A percentile compares a stretch with the other conserved stretches of the same genome.
Conservation (phyloP, 768 basidiomycete species). For the Tephrocybe sp. region DNA sequence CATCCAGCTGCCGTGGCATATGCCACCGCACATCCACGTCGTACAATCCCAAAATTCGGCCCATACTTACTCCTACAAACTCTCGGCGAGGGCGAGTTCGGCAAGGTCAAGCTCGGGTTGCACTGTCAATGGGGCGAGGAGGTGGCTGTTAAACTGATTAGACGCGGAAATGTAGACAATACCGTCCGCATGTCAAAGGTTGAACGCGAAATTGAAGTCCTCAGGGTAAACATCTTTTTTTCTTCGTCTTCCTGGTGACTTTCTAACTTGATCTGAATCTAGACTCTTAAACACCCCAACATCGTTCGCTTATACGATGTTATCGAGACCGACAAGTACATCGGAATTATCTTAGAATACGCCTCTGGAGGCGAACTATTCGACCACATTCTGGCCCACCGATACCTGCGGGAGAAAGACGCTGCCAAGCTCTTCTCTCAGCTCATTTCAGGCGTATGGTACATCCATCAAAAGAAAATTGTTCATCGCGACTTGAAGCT, state of each 20-base stretch:
- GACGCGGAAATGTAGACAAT: constrained; percentile 88
- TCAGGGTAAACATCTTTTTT: constrained; percentile 61
- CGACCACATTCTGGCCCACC: constrained; percentile 97
- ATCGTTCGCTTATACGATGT: constrained; percentile 98
- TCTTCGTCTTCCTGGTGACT: neutral
- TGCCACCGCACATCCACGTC: constrained; percentile 74
- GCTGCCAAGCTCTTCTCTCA: constrained; percentile 96
- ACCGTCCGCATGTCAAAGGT: constrained; percentile 90
- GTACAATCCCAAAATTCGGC: constrained; percentile 92
- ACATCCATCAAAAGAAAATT: constrained; percentile 98
- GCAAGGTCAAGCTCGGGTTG: constrained; percentile 97
- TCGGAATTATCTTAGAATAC: constrained; percentile 98
- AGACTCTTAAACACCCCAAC: constrained; percentile 96
- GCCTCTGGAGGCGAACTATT: constrained; percentile 98
- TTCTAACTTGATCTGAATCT: constrained; percentile 18
- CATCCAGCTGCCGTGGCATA: constrained; percentile 87
- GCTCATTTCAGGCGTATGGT: constrained; percentile 97
- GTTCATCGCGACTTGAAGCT: constrained; percentile 99
- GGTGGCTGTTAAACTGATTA: constrained; percentile 97
- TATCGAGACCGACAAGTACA: constrained; percentile 99
- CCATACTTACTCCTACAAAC: constrained; percentile 95
- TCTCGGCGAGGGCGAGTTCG: constrained; percentile 97
- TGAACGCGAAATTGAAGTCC: constrained; percentile 95
- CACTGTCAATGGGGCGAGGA: constrained; percentile 94
- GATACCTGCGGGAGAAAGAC: constrained; percentile 91